Conservation (phyloP, 2,329 filamentous ascomycete genomes). For the Arthrinium puccinioides region DNA sequence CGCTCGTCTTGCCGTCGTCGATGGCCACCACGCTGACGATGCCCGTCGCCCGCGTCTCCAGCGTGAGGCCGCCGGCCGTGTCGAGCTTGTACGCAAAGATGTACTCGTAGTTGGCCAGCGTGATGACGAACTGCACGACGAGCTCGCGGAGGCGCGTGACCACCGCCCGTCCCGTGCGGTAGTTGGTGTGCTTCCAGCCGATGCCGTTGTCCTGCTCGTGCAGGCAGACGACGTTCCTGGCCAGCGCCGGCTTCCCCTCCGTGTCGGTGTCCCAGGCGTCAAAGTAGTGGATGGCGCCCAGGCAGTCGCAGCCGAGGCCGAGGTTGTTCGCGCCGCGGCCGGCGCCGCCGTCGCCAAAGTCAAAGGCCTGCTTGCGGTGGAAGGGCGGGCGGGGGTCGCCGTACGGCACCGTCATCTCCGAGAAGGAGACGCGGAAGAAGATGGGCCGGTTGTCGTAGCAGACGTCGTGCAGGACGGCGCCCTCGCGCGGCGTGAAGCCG, state of each 20-base stretch:
- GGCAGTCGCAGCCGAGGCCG: conserved; percentile 59
- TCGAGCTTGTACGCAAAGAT: conserved; percentile 59
- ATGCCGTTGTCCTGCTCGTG: conserved; percentile 66
- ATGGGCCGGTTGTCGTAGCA: conserved; percentile 52
- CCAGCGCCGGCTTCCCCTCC: conserved; percentile 44
- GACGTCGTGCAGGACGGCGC: conserved; percentile 55
- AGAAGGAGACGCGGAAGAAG: conserved; percentile 51
- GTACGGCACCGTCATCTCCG: conserved; percentile 58
- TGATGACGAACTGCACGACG: conserved; percentile 61
- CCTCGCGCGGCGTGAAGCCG: conserved; percentile 54
- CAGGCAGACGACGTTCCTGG: conserved; percentile 57
- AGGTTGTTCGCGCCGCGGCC: conserved; percentile 61
- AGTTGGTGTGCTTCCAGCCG: conserved; percentile 66
- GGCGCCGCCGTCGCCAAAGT: conserved; percentile 60
- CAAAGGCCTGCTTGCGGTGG: conserved; percentile 61
- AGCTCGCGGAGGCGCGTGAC: conserved; percentile 55
- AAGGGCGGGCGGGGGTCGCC: conserved; percentile 55
- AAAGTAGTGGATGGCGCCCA: conserved; percentile 56
- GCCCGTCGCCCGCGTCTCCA: conserved; percentile 59
- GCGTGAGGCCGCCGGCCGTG: conserved; percentile 51
- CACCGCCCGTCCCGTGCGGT: conserved; percentile 53
- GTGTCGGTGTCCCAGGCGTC: conserved; percentile 43
- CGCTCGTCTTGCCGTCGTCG: conserved; percentile 43
- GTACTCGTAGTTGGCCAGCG: conserved; percentile 66
- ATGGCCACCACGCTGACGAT: conserved; percentile 60